Base-by-base conservation (phyloP, 345 rosid genomes). In the Gossypium australe region DNA sequence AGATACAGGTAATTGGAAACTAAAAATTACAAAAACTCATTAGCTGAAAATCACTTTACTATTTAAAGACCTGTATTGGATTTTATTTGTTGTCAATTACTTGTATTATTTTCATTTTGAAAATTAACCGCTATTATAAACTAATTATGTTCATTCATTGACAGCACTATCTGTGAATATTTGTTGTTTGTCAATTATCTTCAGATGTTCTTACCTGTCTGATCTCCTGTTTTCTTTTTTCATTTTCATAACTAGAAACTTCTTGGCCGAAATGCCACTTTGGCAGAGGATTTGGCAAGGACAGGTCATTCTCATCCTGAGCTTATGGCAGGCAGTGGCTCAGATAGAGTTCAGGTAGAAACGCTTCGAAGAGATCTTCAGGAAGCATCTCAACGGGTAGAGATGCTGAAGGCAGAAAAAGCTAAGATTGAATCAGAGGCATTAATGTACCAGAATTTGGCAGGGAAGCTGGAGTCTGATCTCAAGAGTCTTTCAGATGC, bases 231-330 rank as follows among this genome's bases (percentile, higher is more conserved):
- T 66, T 9, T 24, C 59, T 41, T 75, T 71, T 76, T 71, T 71
- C 27, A 49, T 69, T 74, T 76, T 64, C 20, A 55, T 27, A 17
- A 64, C 8, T 75, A 95, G 98, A 88, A 84, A 47, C 97, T 96
- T 78, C 88, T 96, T 48, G 89, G 93, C 72, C 88, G 97, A 25
- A 96, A 96, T 81, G 86, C 97, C 53, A 85, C 86, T 62, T 80
- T 96, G 82, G 99, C 97, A 0, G 99, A 92, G 87, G 94, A 90
- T 58, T 78, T 96, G 75, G 91, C 94, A 22, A 89, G 82, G 80
- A 77, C 82, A 10, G 97, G 98, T 29, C 77, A 83, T 47, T 86
- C 90, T 56, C 87, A 87, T 57, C 45, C 87, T 45, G 91, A 87
- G 78, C 93, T 66, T 71, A 83, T 85, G 80, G 74, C 80, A 18